phyloP scores from a whole-genome alignment of 202 grass and related monocot species.

The Zizania palustris region DNA sequence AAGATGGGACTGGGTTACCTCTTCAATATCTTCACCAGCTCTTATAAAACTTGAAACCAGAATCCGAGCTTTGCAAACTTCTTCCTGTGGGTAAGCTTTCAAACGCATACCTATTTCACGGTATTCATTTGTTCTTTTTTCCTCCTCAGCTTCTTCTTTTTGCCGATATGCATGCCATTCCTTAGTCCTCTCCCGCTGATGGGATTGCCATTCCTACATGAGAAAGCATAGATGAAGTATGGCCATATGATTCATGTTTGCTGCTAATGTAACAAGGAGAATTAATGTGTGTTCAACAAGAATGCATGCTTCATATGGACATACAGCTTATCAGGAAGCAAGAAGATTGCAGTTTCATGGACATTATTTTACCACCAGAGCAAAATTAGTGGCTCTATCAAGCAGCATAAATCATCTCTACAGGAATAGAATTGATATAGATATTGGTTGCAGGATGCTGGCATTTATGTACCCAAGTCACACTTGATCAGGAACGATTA shows the following conservation, averaged over 20 bases:
- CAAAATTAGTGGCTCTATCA: no score
- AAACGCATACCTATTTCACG: slow-evolving; percentile 82
- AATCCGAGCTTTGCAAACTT: slow-evolving; percentile 78
- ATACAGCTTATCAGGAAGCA: background rate
- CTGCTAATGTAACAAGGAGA: background rate
- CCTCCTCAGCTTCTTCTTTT: slow-evolving; percentile 81
- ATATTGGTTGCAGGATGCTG: no score
- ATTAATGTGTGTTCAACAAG: background rate
- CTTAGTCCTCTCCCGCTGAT: slow-evolving; percentile 70
- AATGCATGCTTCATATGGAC: background rate
- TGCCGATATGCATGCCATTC: slow-evolving; percentile 81
- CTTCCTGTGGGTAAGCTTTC: slow-evolving; percentile 88
- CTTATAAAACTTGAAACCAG: slow-evolving; percentile 90
- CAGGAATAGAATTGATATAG: no score
- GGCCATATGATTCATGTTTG: background rate
- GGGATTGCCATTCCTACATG: slow-evolving; percentile 82
- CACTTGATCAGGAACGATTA: background rate
- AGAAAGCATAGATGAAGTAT: slow-evolving; percentile 24
- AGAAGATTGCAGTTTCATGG: background rate
- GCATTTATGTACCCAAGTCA: no score
- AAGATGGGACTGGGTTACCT: slow-evolving; percentile 48
- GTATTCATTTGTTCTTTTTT: slow-evolving; percentile 71
- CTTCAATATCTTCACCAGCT: slow-evolving; percentile 74
- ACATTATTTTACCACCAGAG: no score
- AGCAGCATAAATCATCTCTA: no score